Base-by-base conservation (phyloP, 2,329 filamentous ascomycete genomes). In the Penicillium decumbens region DNA sequence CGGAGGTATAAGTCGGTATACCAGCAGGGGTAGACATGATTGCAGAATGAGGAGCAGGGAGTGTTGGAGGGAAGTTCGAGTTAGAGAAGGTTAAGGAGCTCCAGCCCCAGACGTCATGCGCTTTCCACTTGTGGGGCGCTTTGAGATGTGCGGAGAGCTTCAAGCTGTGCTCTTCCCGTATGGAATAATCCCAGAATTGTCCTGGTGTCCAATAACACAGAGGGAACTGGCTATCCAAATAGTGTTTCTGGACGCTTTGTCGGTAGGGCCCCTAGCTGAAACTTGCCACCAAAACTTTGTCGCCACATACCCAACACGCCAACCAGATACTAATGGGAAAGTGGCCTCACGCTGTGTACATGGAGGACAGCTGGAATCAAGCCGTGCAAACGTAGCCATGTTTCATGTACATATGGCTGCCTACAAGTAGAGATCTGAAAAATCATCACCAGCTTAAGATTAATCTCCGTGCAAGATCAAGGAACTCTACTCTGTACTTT, bases 1-100 rank as follows among this genome's bases (percentile, higher is more conserved):
- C 62, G 2, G 61, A 62, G 5, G 43, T 62, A 46, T 62, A 65
- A 2, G 60, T 65, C 44, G 47, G 54, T 28, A 65, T 57, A 3
- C 57, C 57, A 7, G 48, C 38, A 20, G 52, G 44, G 1, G 55
- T 45, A 15, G 63, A 60, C 62, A 65, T 65, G 30, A 15, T 57
- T 23, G 15, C 18, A 5, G 29, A 33, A 4, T 13, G 27, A 40
- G 28, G 27, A 40, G 35, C 3, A 35, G 23, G 33, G 18, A 24
- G 32, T 24, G 23, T 28, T 20, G 12, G 12, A 43, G 27, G 25
- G 27, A 32, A 35, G 27, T 12, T 33, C 33, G 20, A 37, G 15
- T 8, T 18, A 35, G 9, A n/a, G 27, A 9, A 29, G 28, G 39
- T 25, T 42, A 27, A 23, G 37, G n/a, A 44, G 45, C 49, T 35